These are phyloP conservation scores for Yamadazyma endophytica DNA, from an alignment of 805 yeast species.

Conservation along the genomic window DNA sequence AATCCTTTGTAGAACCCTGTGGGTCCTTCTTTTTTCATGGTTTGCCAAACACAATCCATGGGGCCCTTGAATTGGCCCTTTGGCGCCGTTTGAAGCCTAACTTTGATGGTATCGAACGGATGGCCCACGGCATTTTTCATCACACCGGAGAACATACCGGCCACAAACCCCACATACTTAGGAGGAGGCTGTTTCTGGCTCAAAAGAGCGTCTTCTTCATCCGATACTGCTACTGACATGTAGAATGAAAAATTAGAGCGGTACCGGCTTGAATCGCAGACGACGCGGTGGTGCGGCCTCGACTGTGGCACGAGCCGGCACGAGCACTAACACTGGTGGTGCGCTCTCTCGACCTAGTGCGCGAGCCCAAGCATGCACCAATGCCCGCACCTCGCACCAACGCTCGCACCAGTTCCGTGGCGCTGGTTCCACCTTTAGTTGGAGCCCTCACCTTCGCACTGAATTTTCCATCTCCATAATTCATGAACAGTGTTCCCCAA, in stretches of 20 bases:
- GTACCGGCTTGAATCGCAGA: background rate
- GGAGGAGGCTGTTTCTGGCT: slow-evolving; percentile 36
- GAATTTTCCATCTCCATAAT: no score
- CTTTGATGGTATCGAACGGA: slow-evolving; percentile 89
- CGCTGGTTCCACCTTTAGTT: no score
- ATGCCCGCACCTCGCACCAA: no score
- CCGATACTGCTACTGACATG: slow-evolving; percentile 24
- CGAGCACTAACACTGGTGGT: background rate
- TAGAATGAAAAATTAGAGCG: slow-evolving; percentile 1
- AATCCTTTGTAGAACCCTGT: slow-evolving; percentile 84
- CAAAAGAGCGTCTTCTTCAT: slow-evolving; percentile 22
- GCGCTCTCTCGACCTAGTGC: no score
- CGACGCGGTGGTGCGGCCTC: background rate
- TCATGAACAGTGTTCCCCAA: no score
- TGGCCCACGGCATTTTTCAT: slow-evolving; percentile 89
- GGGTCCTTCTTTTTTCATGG: slow-evolving; percentile 70
- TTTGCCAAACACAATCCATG: slow-evolving; percentile 70
- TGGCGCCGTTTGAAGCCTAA: slow-evolving; percentile 70
- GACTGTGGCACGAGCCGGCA: background rate
- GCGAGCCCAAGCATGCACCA: no score
- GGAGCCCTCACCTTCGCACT: no score
- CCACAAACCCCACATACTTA: slow-evolving; percentile 69
- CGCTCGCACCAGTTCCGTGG: no score
- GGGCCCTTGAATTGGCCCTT: slow-evolving; percentile 69
- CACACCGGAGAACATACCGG: slow-evolving; percentile 85